Conservation (phyloP, 2,329 filamentous ascomycete species). For the Arthrobotrys sinensis region DNA sequence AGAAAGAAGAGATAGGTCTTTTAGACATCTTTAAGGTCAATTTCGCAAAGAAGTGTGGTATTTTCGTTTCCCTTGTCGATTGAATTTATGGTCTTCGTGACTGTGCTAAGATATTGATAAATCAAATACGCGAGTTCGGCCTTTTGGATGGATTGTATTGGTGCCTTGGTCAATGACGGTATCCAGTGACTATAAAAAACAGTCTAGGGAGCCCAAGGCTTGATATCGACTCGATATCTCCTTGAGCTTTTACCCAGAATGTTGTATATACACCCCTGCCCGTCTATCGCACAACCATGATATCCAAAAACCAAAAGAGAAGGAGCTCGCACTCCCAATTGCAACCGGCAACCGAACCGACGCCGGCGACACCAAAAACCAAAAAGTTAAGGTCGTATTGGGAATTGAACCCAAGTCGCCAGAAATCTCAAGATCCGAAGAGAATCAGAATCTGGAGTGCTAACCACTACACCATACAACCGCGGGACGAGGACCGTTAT, state of each 20-base stretch:
- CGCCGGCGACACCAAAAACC: not conserved
- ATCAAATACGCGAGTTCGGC: too few species aligned
- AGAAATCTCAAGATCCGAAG: constrained; percentile 38
- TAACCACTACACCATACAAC: constrained; percentile 61
- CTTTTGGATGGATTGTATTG: too few species aligned
- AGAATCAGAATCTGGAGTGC: constrained; percentile 59
- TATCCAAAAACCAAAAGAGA: constrained; percentile 19
- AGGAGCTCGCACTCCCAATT: not conserved
- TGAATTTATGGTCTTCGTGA: too few species aligned
- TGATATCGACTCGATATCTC: too few species aligned
- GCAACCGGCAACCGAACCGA: not conserved
- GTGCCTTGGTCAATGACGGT: too few species aligned
- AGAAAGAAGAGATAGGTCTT: constrained; percentile 51
- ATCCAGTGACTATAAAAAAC: too few species aligned
- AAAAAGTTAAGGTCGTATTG: constrained; percentile 54
- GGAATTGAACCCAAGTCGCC: constrained; percentile 60
- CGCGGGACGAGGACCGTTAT: constrained; percentile 8
- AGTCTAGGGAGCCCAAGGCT: too few species aligned
- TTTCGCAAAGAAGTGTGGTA: not conserved
- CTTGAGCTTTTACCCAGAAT: too few species aligned
- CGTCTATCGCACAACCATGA: not conserved
- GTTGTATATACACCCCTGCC: constrained; percentile 9
- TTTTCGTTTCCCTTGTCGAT: too few species aligned
- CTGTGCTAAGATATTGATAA: too few species aligned
- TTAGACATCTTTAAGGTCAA: constrained; percentile 31